Evolutionary conservation across 768 basidiomycete genomes (phyloP), one percentile per base, ranked within the genome.

Genomic region (Gelatoporia subvermispora): DNA sequence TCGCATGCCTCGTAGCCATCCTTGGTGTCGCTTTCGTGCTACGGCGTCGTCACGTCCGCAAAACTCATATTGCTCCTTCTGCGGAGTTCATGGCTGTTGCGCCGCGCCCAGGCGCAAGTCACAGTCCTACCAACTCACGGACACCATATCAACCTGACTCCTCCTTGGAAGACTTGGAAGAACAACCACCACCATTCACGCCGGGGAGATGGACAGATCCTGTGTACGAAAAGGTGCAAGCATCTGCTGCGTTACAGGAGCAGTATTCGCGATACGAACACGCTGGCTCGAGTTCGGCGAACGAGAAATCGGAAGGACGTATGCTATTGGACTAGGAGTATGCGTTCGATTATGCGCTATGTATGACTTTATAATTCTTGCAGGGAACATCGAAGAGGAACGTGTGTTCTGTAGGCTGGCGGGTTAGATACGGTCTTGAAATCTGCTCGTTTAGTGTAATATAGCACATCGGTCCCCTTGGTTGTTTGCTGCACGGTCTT

Each of bases 61-160:
- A 60, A 21, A 62, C 51, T 23, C 72, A 67, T 43, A 70, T 66
- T n/a, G 71, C 80, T 1, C 84, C 84, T 3, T 82, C 82, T 15
- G 71, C 79, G 16, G 81, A 82, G 53, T 84, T 84, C 60, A 53
- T 55, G 57, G 39, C 38, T 41, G 31, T 42, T 21, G 49, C 49
- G 48, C 17, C 18, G 38, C 31, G 15, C 20, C 45, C 35, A 15
- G 18, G 45, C 20, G 5, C 21, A 47, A 10, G n/a, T 20, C 9
- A 23, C 13, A 8, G 21, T 16, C 20, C 39, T 8, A 8, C 23
- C 8, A 11, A 35, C 18, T 10, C n/a, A 16, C 18, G 11, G 7
- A 13, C 16, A n/a, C n/a, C 13, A 16, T 15, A 15, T 8, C 8
- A 34, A 15, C 21, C 22, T 17, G 21, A 17, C 39, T n/a, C 3